Evolutionary conservation across 805 yeast species (phyloP), one percentile per base, ranked within the genome.

Genomic region (Metschnikowia kunwiensis): DNA sequence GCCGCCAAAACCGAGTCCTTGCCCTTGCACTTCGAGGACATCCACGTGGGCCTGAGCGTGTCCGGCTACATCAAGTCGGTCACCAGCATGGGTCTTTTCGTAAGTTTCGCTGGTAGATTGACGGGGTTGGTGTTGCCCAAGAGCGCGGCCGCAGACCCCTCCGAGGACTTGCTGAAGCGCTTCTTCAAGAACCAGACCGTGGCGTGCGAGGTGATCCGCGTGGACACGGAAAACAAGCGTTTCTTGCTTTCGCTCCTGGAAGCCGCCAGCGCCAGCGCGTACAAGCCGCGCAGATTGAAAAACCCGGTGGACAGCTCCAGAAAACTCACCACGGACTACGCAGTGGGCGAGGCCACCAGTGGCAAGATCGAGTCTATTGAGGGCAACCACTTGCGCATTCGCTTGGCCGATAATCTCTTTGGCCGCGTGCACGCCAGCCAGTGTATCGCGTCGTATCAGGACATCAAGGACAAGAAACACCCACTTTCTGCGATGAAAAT

Each of bases 91-190:
- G 97, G 97, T 46, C 68, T 87, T 9, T 91, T 91, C 56, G 83
- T 91, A 40, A 75, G 82, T 0, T 91, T 91, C 60, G 86, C 81
- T 38, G 82, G 84, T 45, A 76, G 74, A 36, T 74, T 91, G 45
- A 85, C 86, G 21, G 97, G 97, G 34, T 71, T 91, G 46, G 83
- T 87, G 4, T 73, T 86, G 43, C 84, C 89, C 38, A 78, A 81
- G 53, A 78, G 81, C 49, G 84, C 84, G 15, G 68, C 78, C 5
- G 75, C 74, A 22, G 70, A 72, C 32, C 71, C 67, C 27, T 42
- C 44, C 19, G 77, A 72, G 8, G 82, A 79, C 46, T 66, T 83
- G 32, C 61, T 68, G 15, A 66, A 72, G 24, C 65, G 68, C 17
- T 89, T 78, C 53, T 67, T 68, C 49, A 66, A 72, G 27, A 75